Evolutionary conservation across 2,329 filamentous ascomycete species (phyloP).

Genomic region (Xylariaceae sp.): DNA sequence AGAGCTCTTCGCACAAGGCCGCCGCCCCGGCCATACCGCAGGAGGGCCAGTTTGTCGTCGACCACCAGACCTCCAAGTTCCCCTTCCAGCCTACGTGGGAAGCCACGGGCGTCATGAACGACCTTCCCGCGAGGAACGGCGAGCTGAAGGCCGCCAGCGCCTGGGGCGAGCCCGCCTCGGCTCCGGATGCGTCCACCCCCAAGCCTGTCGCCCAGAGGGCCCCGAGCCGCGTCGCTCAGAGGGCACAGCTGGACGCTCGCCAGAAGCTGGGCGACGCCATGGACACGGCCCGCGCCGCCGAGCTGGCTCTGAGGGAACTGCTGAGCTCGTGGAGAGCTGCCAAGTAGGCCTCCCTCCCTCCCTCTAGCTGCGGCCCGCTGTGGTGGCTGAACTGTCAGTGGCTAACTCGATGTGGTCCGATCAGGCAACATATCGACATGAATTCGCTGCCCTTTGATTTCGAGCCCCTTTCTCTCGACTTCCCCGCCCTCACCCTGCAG

Average conservation of each 20-base stretch:
- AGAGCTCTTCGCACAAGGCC: constrained; percentile 27
- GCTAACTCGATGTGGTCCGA: background rate
- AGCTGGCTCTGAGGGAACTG: constrained; percentile 77
- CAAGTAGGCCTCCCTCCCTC: constrained; percentile 41
- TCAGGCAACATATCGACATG: constrained; percentile 48
- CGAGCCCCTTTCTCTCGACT: constrained; percentile 77
- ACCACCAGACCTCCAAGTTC: constrained; percentile 46
- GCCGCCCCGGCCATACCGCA: constrained; percentile 34
- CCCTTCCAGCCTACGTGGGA: constrained; percentile 61
- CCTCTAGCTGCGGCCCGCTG: constrained; percentile 3
- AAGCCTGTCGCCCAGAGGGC: constrained; percentile 29
- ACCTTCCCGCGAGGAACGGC: constrained; percentile 49
- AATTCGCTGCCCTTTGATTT: constrained; percentile 63
- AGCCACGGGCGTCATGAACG: constrained; percentile 69
- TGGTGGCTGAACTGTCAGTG: background rate
- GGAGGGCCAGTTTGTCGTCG: constrained; percentile 34
- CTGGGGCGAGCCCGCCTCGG: constrained; percentile 24
- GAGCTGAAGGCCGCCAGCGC: constrained; percentile 30
- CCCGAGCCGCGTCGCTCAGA: constrained; percentile 45
- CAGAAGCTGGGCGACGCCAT: constrained; percentile 59
- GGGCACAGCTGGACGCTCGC: constrained; percentile 55
- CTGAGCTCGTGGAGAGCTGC: constrained; percentile 75
- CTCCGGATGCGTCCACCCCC: constrained; percentile 22
- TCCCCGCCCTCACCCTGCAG: constrained; percentile 75
- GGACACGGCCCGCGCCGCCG: constrained; percentile 76